Base-by-base conservation (phyloP, 805 yeast genomes). In the Nakazawaea sp. region DNA sequence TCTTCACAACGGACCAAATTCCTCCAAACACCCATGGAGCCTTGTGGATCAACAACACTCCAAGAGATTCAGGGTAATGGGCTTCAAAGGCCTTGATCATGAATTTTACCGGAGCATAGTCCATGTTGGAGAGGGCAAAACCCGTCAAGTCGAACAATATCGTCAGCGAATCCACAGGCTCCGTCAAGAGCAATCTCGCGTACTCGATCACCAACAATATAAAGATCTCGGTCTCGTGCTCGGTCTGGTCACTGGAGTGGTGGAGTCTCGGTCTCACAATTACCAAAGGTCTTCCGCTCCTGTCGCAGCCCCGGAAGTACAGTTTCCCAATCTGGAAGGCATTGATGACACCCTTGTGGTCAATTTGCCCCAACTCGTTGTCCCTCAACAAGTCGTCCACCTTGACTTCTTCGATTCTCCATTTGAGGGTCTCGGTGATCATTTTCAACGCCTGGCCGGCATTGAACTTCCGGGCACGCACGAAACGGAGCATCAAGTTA, bases 1-100 rank as follows among this genome's bases (percentile, higher is more conserved):
- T 79, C 58, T 86, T 87, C 50, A 92, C 78, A 48, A 90, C 75
- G 48, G 80, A 82, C 97, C 98, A 92, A 42, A 90, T 85, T 18
- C 96, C 90, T 35, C 84, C 77, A 64, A 92, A 92, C 38, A 92
- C 76, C 97, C 97, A 88, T 19, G 98, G 98, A 0, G 98, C 97
- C 50, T 84, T 83, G 63, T 87, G 95, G 43, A 92, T 82, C 47
- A 87, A 72, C 36, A 92, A 64, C 39, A 74, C 75, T 13, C 96
- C 96, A 43, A 92, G 70, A 28, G 86, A 81, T 61, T 92, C 98
- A 1, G 98, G 98, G 57, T 90, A 92, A 55, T 90, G 96, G 0
- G 95, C 95, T 66, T 92, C 97, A 58, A 92, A 88, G 43, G 89
- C 82, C 38, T 78, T 74, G 43, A 89, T 81, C 61, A 92, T 74